phyloP scores from a whole-genome alignment of 1,284 basidiomycete species.

The Trametes versicolor region DNA sequence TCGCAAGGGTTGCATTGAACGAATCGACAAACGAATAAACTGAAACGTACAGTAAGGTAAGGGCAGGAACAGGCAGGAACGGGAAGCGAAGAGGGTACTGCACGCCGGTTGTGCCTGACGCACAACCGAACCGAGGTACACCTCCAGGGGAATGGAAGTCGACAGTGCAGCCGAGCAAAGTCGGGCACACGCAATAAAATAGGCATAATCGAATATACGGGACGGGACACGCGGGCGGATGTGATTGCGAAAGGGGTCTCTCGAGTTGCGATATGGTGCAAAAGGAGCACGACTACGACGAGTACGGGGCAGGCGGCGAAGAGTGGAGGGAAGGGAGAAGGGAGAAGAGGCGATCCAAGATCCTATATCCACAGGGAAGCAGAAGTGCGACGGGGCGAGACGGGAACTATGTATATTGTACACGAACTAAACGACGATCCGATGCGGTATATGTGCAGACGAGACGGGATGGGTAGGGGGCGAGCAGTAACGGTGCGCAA shows the following conservation, averaged over 20 bases:
- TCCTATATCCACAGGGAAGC: constrained; percentile 20
- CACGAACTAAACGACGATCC: background rate
- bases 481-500: background rate
- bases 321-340: background rate
- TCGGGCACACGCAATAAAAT: background rate
- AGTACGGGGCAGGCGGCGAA: background rate
- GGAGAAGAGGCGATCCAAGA: background rate
- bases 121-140: no score
- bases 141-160: no score
- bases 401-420: constrained; percentile 4
- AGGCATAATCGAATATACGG: background rate
- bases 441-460: background rate
- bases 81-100: no score
- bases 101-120: no score
- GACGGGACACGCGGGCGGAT: background rate
- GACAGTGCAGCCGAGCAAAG: background rate
- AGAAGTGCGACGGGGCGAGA: constrained; percentile 6
- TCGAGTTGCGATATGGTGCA: background rate
- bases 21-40: no score
- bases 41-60: no score
- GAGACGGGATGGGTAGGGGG: no score
- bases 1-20: no score
- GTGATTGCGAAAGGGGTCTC: background rate
- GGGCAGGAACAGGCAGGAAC: no score
- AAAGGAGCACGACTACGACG: background rate